Base-by-base conservation (phyloP, 306 rosid genomes). In the Citrullus mucosospermus region DNA sequence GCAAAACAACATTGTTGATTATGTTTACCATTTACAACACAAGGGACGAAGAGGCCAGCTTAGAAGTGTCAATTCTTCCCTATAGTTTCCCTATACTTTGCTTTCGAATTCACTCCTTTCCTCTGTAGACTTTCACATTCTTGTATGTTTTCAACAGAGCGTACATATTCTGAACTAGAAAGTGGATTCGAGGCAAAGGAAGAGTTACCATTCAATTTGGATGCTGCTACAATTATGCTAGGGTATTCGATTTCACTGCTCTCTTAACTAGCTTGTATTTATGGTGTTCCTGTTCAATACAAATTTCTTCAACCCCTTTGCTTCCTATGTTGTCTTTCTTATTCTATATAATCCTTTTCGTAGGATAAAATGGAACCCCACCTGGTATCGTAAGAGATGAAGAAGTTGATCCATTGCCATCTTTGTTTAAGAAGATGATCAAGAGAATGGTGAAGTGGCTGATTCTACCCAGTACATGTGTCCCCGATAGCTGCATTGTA, bases 171-270 rank as follows among this genome's bases (percentile, higher is more conserved):
- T 8, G 86, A 86, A 77, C 93, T 18, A 83, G 81, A 81, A 87
- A 80, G 83, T 89, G 93, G 93, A 91, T 89, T 90, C 89, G 89
- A 6, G 91, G 91, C 39, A 87, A 91, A 84, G 93, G 96, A 44
- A 86, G 91, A 0, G 89, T 85, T 9, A 89, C 90, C 1, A 71
- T 87, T 44, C 96, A 91, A 76, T 89, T 88, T 86, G 91, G 91
- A 3, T 89, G 96, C 16, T 87, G 91, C 65, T 91, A 91, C 82
- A 91, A 88, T 83, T 91, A 91, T 71, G 90, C 90, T 32, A 9
- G 1, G 88, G 93, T 89, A 87, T 65, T 20, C 2, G 20, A 39
- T 0, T 36, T 5, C 38, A 25, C 32, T 30, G 16, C 28, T 51
- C 30, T 20, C 39, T 15, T 50, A 60, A 46, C 28, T 25, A 25